Evolutionary conservation across 2,329 filamentous ascomycete species (phyloP).

Genomic region (Cordyceps sp.): DNA sequence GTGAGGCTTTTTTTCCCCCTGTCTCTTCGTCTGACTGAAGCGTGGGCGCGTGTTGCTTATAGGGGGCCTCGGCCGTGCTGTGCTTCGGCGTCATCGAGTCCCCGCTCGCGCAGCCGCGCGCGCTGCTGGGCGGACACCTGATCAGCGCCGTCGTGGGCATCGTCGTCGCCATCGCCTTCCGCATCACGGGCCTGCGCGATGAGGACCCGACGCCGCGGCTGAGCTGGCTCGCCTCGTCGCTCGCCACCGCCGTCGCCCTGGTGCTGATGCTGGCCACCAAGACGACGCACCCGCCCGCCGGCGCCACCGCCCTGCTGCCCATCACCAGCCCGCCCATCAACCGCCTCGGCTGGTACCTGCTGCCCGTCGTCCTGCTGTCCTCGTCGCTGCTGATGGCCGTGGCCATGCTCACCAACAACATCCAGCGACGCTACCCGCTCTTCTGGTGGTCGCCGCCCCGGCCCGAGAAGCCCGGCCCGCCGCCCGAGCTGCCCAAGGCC

Average conservation of each 20-base stretch:
- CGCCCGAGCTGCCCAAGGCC: no score
- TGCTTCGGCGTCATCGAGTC: constrained; percentile 58
- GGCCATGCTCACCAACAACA: constrained; percentile 52
- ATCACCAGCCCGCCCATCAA: constrained; percentile 38
- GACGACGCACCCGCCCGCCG: constrained; percentile 58
- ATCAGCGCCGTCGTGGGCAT: constrained; percentile 45
- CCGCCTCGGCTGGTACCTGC: constrained; percentile 49
- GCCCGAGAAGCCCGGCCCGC: no score
- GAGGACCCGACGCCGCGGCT: no score
- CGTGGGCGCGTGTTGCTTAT: no score
- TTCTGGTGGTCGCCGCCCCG: no score
- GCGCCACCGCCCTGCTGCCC: constrained; percentile 55
- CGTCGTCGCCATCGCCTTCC: constrained; percentile 47
- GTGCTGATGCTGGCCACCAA: constrained; percentile 52
- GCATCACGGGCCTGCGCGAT: constrained; percentile 26
- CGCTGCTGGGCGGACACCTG: constrained; percentile 49
- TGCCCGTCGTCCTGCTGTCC: constrained; percentile 46
- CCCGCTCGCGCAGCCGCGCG: constrained; percentile 57
- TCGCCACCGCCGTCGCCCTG: constrained; percentile 47
- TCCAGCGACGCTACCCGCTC: constrained; percentile 46
- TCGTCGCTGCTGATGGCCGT: constrained; percentile 42
- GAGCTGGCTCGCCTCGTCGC: constrained; percentile 46
- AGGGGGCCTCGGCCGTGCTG: constrained; percentile 63
- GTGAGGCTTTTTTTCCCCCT: no score
- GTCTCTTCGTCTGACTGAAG: no score